phyloP scores from a whole-genome alignment of 257 asterid species.

The Solanum etuberosum region DNA sequence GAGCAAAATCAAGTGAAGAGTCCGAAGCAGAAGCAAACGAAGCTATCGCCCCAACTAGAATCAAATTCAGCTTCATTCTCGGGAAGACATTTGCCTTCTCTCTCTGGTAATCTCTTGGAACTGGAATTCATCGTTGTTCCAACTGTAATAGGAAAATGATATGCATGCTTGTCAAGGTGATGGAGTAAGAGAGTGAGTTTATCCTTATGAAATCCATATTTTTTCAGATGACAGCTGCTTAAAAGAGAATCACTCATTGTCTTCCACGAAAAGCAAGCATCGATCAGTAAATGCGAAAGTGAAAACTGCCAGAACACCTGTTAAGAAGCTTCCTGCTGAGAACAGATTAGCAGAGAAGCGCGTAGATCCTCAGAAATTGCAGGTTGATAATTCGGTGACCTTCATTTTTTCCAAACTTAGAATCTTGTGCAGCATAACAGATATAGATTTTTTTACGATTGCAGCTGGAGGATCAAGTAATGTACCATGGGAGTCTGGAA shows the following conservation, averaged over 20 bases:
- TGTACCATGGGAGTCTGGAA: conserved; percentile 19
- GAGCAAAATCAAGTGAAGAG: conserved; percentile 23
- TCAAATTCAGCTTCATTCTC: conserved; percentile 11
- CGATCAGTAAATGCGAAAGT: conserved; percentile 25
- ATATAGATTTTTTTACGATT: background rate
- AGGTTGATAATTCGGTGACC: conserved; percentile 20
- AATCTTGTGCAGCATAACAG: background rate
- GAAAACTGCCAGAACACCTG: conserved; percentile 26
- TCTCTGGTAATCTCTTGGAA: conserved; percentile 24
- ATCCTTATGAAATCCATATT: background rate
- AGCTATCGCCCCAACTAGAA: conserved; percentile 28
- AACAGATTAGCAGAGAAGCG: conserved; percentile 28
- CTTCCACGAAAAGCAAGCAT: conserved; percentile 32
- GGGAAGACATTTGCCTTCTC: conserved; percentile 18
- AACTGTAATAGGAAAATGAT: background rate
- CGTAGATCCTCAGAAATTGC: conserved; percentile 32
- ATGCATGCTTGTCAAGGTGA: background rate
- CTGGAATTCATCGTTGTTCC: background rate
- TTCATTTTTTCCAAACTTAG: background rate
- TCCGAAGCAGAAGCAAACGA: conserved; percentile 35
- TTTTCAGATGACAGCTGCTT: conserved; percentile 40
- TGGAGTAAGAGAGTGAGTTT: background rate
- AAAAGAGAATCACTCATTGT: conserved; percentile 43
- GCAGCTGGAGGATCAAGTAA: conserved; percentile 33
- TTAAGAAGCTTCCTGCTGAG: conserved; percentile 32